Base-by-base conservation (phyloP, 345 rosid species). In the Eucalyptus sp. region DNA sequence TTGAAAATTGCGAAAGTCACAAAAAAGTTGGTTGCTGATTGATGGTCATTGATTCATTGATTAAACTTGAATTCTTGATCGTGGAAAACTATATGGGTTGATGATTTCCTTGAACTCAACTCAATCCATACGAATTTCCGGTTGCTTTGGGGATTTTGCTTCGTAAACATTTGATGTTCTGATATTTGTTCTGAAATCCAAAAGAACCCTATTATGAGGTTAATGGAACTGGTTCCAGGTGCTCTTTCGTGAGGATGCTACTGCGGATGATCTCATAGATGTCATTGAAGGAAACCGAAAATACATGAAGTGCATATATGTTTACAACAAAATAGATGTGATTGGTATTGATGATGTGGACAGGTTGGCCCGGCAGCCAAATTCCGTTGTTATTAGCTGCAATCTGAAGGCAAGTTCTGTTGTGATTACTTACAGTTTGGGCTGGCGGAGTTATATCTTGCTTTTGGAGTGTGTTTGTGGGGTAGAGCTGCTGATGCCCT, bases 281-380 rank as follows among this genome's bases (percentile, higher is more conserved):
- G 99, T 98, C 89, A 97, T 97, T 66, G 99, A 98, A 92, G 99
- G 99, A 91, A 98, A 98, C 90, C 96, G 99, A 64, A 98, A 96
- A 91, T 97, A 98, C 92, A 97, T 97, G 91, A 97, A 97, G 91
- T 98, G 99, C 88, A 89, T 97, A 64, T 98, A 98, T 91, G 99
- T 98, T 89, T 98, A 98, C 93, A 97, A 97, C 94, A 98, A 98
- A 93, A 98, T 98, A 86, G 99, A 98, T 90, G 99, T 98, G 76
- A 90, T 95, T 91, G 99, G 99, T 91, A 96, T 98, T 86, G 99
- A 98, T 92, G 99, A 98, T 81, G 99, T 96, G 89, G 99, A 97
- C 94, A 94, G 93, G 90, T 93, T 98, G 93, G 98, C 99, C 79
- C 95, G 97, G 80, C 99, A 95, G 87, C 99, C 99, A 62, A 95